A percentile compares a stretch with the other conserved stretches of the same genome.
Evolutionary conservation across 352 stramenopile genomes (phyloP).

Genomic region (Globisporangium cederbergense): DNA sequence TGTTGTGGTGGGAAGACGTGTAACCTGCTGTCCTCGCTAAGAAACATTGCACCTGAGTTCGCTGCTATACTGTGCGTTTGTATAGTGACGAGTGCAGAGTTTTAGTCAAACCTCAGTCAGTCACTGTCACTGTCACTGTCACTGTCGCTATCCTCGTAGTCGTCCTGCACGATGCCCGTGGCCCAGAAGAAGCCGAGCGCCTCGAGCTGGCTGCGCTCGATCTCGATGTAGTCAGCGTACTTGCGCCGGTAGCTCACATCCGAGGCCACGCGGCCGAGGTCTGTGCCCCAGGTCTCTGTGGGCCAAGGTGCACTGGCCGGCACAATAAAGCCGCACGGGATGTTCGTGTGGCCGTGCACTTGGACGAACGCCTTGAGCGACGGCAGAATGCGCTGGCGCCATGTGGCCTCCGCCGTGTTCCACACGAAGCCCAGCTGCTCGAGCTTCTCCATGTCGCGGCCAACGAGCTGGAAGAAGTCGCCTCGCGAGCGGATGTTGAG

Average conservation of each 20-base stretch:
- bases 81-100: no score
- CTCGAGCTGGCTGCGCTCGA: slow-evolving; percentile 43
- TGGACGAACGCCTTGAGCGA: slow-evolving; percentile 41
- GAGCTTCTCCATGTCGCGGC: slow-evolving; percentile 38
- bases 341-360: slow-evolving; percentile 25
- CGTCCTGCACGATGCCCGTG: background rate
- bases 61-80: no score
- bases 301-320: slow-evolving; percentile 40
- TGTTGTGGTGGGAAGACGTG: no score
- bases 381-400: slow-evolving; percentile 41
- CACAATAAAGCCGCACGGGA: slow-evolving; percentile 51
- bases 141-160: slow-evolving; percentile 9
- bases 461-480: slow-evolving; percentile 47
- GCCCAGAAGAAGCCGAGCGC: slow-evolving; percentile 50
- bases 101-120: no score
- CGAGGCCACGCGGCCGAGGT: slow-evolving; percentile 32
- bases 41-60: no score
- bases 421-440: slow-evolving; percentile 59
- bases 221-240: slow-evolving; percentile 50
- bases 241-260: slow-evolving; percentile 21
- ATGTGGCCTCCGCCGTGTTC: slow-evolving; percentile 40
- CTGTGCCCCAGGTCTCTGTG: slow-evolving; percentile 26
- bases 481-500: slow-evolving; percentile 48
- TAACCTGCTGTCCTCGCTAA: no score
- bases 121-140: background rate